A percentile compares a stretch with the other conserved stretches of the same genome.
phyloP scores from a whole-genome alignment of 2,329 filamentous ascomycete genomes.

The Penicillium sumatraense region DNA sequence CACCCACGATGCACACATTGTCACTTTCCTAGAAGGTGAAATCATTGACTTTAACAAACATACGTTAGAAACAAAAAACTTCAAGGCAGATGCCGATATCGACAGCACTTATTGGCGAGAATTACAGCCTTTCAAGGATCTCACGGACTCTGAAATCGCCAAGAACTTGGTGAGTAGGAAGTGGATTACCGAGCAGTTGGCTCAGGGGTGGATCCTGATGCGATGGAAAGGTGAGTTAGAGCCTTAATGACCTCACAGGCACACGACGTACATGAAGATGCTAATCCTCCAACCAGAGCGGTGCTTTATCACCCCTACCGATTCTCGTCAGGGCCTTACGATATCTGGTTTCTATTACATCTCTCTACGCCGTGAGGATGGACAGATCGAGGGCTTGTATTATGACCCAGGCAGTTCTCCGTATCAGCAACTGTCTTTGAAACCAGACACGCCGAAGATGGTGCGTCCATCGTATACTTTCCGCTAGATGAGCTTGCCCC shows the following conservation, averaged over 20 bases:
- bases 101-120: slow-evolving; percentile 56
- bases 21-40: slow-evolving; percentile 70
- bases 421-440: slow-evolving; percentile 52
- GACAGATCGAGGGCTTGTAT: slow-evolving; percentile 54
- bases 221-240: slow-evolving; percentile 53
- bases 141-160: slow-evolving; percentile 50
- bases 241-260: neutral
- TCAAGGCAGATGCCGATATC: slow-evolving; percentile 50
- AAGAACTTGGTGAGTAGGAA: slow-evolving; percentile 50
- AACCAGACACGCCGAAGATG: slow-evolving; percentile 46
- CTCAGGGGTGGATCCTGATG: slow-evolving; percentile 55
- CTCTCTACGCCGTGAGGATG: slow-evolving; percentile 50
- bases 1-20: slow-evolving; percentile 56
- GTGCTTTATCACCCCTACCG: slow-evolving; percentile 54
- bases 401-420: slow-evolving; percentile 56
- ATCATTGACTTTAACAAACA: slow-evolving; percentile 66
- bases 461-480: slow-evolving; percentile 49
- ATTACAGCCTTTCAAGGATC: slow-evolving; percentile 52
- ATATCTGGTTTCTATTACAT: slow-evolving; percentile 59
- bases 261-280: neutral
- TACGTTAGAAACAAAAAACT: slow-evolving; percentile 53
- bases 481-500: slow-evolving; percentile 30
- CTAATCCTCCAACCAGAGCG: slow-evolving; percentile 41
- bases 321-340: slow-evolving; percentile 52
- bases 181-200: slow-evolving; percentile 48